A percentile compares a stretch with the other conserved stretches of the same genome.
phyloP scores from a whole-genome alignment of 2,329 filamentous ascomycete genomes.

The Ceratocystis colombiana region DNA sequence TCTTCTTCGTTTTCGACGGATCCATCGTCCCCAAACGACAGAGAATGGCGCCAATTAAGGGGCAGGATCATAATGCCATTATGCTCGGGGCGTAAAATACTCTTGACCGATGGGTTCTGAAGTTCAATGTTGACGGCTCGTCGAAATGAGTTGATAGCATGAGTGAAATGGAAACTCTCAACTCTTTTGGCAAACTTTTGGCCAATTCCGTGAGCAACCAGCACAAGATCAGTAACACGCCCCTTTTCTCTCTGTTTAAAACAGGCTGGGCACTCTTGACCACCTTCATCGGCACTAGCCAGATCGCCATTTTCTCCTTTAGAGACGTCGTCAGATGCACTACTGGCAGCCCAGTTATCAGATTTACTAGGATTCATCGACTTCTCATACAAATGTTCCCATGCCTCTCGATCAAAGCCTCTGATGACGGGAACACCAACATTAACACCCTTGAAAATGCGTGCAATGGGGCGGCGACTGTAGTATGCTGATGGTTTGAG shows the following conservation, averaged over 20 bases:
- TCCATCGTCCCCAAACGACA: conserved; percentile 76
- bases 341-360: conserved; percentile 29
- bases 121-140: conserved; percentile 79
- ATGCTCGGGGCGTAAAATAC: conserved; percentile 59
- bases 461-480: conserved; percentile 66
- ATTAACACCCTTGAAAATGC: conserved; percentile 71
- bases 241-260: conserved; percentile 52
- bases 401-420: conserved; percentile 69
- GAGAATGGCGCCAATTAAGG: conserved; percentile 81
- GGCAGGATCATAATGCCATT: conserved; percentile 90
- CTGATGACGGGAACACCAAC: conserved; percentile 82
- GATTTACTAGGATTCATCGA: conserved; percentile 32
- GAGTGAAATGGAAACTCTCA: conserved; percentile 94
- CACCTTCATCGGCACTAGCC: not conserved
- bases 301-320: conserved; percentile 26
- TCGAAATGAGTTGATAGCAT: conserved; percentile 84
- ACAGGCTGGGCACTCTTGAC: conserved; percentile 46
- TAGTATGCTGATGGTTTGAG: conserved; percentile 78
- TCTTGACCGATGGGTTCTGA: conserved; percentile 60
- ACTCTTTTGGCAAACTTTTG: conserved; percentile 92
- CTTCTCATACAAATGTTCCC: conserved; percentile 59
- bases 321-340: conserved; percentile 29
- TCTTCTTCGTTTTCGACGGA: conserved; percentile 47
- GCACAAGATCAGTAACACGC: conserved; percentile 72
- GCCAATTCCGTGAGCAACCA: conserved; percentile 91